These are phyloP conservation scores for Venturia carpophila DNA, from an alignment of 2,329 filamentous ascomycete genomes.

Conservation along the genomic window DNA sequence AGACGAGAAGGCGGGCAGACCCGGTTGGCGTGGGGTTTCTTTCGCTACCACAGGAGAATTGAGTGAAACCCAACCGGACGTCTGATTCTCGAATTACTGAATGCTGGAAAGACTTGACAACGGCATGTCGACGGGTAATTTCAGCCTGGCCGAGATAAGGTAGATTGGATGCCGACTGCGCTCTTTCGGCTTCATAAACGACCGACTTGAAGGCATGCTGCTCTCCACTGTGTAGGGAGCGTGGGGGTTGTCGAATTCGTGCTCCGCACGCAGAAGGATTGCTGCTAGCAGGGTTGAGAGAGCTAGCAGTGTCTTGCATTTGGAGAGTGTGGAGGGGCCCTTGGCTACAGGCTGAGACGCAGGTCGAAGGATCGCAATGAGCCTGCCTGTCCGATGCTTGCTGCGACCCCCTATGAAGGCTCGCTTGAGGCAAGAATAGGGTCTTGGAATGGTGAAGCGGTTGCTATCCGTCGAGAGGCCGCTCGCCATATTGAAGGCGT, in stretches of 20 bases:
- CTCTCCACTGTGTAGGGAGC: neutral
- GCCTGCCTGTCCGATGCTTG: neutral
- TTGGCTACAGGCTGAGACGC: constrained; percentile 6
- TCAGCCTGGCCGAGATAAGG: neutral
- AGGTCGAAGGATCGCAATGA: constrained; percentile 1
- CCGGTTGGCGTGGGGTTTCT: neutral
- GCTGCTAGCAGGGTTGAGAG: neutral
- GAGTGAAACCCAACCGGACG: neutral
- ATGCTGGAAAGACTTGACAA: neutral
- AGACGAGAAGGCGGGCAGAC: neutral
- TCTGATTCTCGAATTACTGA: too few species aligned
- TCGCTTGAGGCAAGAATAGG: neutral
- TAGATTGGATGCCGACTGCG: neutral
- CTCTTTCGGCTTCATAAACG: neutral
- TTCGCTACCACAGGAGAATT: neutral
- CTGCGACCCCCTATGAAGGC: neutral
- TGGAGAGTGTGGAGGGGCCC: neutral
- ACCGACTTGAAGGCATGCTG: neutral
- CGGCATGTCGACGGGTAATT: neutral
- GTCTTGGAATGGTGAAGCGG: neutral
- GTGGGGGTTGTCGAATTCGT: neutral
- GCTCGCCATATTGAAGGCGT: neutral
- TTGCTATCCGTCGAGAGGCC: constrained; percentile 6
- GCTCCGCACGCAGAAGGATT: neutral
- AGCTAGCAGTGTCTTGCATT: constrained; percentile 8